Conservation (phyloP, 2,329 filamentous ascomycete species). For the Aspergillus ustus region DNA sequence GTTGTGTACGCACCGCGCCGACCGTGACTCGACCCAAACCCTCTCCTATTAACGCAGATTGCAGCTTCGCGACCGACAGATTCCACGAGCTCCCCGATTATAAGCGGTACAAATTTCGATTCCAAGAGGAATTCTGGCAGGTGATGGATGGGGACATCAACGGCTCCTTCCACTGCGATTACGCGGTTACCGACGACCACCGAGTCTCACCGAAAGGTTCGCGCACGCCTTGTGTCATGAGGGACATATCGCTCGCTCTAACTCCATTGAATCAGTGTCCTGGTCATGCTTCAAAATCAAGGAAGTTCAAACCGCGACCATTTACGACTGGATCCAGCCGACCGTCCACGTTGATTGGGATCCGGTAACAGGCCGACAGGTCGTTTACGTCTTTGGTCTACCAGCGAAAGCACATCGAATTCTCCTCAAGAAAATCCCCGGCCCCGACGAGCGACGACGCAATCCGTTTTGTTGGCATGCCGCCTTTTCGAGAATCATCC, state of each 20-base stretch:
- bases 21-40: too few species aligned
- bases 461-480: conserved; percentile 33
- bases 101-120: background rate
- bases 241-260: background rate
- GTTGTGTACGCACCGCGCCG: conserved; percentile 6
- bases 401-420: background rate
- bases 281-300: conserved; percentile 34
- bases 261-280: conserved; percentile 22
- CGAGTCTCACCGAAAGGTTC: background rate
- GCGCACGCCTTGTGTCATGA: background rate
- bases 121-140: conserved; percentile 18
- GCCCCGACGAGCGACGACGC: background rate
- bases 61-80: background rate
- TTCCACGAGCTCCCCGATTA: background rate
- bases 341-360: conserved; percentile 29
- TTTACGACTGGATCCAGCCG: conserved; percentile 28
- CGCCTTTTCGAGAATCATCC: conserved; percentile 26
- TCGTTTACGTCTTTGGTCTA: conserved; percentile 23
- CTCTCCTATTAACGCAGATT: background rate
- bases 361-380: conserved; percentile 7
- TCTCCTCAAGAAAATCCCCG: background rate
- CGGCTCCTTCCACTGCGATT: conserved; percentile 26
- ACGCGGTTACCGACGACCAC: conserved; percentile 10
- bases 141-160: conserved; percentile 25
- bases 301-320: conserved; percentile 6